Conservation (phyloP, 2,329 filamentous ascomycete genomes). For the Penicillium sp. region DNA sequence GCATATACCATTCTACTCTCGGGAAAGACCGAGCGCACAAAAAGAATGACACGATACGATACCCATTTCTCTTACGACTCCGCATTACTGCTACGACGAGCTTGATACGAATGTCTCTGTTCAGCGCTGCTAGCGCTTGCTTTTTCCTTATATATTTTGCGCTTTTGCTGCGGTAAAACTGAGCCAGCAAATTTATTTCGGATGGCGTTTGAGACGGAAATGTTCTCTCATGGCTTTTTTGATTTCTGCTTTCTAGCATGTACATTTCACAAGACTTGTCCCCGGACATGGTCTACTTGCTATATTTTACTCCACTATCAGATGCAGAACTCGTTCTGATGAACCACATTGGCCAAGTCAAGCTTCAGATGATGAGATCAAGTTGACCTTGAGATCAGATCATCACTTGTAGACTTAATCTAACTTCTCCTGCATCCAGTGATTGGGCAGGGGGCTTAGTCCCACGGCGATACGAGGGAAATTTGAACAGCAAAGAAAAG, state of each 20-base stretch:
- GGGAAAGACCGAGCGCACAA: background rate
- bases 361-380: background rate
- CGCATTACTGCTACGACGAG: constrained; percentile 4
- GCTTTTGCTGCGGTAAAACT: background rate
- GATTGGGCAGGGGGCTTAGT: background rate
- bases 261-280: constrained; percentile 15
- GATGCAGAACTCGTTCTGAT: constrained; percentile 7
- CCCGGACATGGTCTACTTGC: constrained; percentile 12
- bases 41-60: constrained; percentile 16
- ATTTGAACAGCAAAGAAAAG: background rate
- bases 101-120: background rate
- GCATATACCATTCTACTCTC: background rate
- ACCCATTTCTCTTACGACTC: constrained; percentile 4
- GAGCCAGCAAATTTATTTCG: background rate
- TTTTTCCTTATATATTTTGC: background rate
- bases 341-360: background rate
- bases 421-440: background rate
- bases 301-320: constrained; percentile 5
- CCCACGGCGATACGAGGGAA: no score
- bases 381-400: background rate
- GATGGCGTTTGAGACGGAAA: constrained; percentile 5
- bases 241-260: constrained; percentile 6
- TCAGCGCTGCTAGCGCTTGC: background rate
- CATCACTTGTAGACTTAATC: background rate
- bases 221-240: background rate